phyloP scores from a whole-genome alignment of 192 early-diverging fungal species.

The Coemansia sp. region DNA sequence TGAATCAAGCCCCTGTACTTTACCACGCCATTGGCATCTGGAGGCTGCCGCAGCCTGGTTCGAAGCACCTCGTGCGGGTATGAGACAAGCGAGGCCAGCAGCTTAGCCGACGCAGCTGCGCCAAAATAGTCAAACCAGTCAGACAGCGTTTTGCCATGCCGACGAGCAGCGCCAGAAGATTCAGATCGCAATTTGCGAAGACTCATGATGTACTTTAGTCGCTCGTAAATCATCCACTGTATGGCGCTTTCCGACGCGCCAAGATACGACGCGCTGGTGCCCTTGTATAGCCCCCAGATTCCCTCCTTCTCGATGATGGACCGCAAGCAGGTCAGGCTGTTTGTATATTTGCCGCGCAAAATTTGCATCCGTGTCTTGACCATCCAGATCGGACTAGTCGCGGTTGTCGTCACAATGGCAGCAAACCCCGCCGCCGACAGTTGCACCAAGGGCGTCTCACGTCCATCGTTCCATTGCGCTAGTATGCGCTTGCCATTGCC shows the following conservation, averaged over 20 bases:
- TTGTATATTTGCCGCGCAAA: slow-evolving; percentile 69
- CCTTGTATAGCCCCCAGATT: slow-evolving; percentile 82
- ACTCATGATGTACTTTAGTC: slow-evolving; percentile 69
- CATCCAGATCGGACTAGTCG: slow-evolving; percentile 98
- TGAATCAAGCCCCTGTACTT: slow-evolving; percentile 81
- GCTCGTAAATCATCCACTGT: slow-evolving; percentile 97
- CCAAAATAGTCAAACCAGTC: slow-evolving; percentile 86
- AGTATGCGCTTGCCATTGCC: slow-evolving; percentile 85
- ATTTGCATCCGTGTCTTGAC: slow-evolving; percentile 97
- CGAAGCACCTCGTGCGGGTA: slow-evolving; percentile 97
- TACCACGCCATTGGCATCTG: slow-evolving; percentile 62
- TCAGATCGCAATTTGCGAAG: background rate
- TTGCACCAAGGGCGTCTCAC: slow-evolving; percentile 81
- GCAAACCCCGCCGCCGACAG: slow-evolving; percentile 78
- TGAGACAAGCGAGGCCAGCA: slow-evolving; percentile 83
- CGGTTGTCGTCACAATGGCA: slow-evolving; percentile 73
- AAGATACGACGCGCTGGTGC: slow-evolving; percentile 87
- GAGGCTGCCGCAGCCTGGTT: slow-evolving; percentile 87
- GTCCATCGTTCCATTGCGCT: slow-evolving; percentile 73
- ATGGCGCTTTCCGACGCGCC: slow-evolving; percentile 89
- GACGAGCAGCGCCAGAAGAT: background rate
- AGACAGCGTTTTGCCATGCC: slow-evolving; percentile 41
- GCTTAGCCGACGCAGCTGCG: slow-evolving; percentile 83
- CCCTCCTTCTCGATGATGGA: slow-evolving; percentile 82
- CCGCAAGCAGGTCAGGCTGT: slow-evolving; percentile 76